These are phyloP conservation scores for Straminergon stramineum DNA, from an alignment of 225 moss, liverwort and hornwort genomes.

Conservation along the genomic window DNA sequence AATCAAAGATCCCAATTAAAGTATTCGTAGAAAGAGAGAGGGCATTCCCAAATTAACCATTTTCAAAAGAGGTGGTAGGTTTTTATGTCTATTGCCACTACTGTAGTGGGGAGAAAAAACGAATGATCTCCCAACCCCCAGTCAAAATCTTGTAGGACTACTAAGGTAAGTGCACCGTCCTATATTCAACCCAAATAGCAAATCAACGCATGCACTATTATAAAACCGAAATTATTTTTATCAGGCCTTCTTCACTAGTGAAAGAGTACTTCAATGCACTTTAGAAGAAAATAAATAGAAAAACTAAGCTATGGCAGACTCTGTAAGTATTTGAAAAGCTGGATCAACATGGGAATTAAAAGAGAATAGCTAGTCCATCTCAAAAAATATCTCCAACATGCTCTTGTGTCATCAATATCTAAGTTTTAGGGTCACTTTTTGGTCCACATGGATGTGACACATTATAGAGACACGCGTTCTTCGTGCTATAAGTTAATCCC, in stretches of 20 bases:
- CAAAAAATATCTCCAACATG: too few species aligned
- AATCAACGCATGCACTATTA: background rate
- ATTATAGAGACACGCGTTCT: too few species aligned
- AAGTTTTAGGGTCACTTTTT: too few species aligned
- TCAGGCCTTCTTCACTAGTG: background rate
- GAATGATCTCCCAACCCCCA: accelerated
- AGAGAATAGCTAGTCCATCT: too few species aligned
- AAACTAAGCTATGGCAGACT: too few species aligned
- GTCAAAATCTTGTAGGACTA: accelerated
- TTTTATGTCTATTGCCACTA: background rate
- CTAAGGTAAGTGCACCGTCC: accelerated
- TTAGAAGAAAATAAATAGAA: background rate
- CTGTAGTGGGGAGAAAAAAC: too few species aligned
- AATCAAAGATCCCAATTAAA: background rate
- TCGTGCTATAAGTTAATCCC: too few species aligned
- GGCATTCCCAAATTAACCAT: background rate
- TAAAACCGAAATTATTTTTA: background rate
- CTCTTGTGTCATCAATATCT: too few species aligned
- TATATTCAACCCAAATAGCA: background rate
- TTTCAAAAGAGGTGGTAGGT: background rate
- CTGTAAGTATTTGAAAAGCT: too few species aligned
- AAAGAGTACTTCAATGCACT: background rate
- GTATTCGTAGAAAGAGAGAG: background rate
- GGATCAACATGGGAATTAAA: too few species aligned
- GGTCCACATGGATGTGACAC: too few species aligned